phyloP scores from a whole-genome alignment of 2,329 filamentous ascomycete genomes.

The Trichoderma hamatum region DNA sequence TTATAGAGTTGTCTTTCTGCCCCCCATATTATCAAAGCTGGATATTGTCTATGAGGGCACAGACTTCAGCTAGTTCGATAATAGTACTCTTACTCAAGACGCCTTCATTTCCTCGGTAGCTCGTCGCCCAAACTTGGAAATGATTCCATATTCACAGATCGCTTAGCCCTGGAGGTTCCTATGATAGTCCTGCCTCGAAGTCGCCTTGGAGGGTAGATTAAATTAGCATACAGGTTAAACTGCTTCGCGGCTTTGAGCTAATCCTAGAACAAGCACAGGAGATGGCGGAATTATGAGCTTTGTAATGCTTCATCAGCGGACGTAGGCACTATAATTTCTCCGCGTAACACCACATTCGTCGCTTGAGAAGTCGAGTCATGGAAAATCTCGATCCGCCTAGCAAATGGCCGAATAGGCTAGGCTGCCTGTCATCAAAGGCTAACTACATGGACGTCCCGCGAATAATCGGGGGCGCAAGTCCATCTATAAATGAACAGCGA shows the following conservation, averaged over 20 bases:
- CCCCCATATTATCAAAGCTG: neutral
- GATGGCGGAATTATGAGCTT: neutral
- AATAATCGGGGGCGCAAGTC: neutral
- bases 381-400: neutral
- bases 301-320: neutral
- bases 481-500: neutral
- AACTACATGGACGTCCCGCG: neutral
- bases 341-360: neutral
- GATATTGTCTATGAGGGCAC: neutral
- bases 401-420: neutral
- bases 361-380: neutral
- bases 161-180: neutral
- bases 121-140: neutral
- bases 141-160: neutral
- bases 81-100: neutral
- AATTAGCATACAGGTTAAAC: neutral
- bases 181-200: neutral
- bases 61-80: neutral
- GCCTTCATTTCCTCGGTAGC: neutral
- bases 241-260: neutral
- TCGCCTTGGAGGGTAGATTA: neutral
- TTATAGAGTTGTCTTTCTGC: neutral
- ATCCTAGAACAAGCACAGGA: neutral
- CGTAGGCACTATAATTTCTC: neutral
- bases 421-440: neutral